Base-by-base conservation (phyloP, 768 basidiomycete species). In the Phaffia tasmanica region DNA sequence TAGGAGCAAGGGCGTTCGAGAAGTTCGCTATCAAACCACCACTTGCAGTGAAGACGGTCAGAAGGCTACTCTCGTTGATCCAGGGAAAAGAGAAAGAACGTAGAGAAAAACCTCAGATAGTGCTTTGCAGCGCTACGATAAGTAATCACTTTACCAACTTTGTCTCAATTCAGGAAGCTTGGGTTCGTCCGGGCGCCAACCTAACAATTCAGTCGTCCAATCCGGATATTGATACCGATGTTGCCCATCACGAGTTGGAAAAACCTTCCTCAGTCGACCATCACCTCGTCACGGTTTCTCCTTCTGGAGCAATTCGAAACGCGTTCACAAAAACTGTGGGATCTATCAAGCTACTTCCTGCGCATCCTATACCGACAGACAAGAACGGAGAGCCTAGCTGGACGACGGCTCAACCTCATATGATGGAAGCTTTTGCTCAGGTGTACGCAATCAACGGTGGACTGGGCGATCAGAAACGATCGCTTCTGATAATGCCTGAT, bases 351-450 rank as follows among this genome's bases (percentile, higher is more conserved):
- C 27, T 8, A 23, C 56, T 32, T 29, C 27, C 32, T 29, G 27
- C 56, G 4, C 56, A 25, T 29, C 27, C 25, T 57, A 8, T 57
- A 19, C 56, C 18, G n/a, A 29, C 15, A 57, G 56, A 23, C 18
- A 32, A 57, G 19, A 32, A 29, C 56, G 19, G 35, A 11, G 35
- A 42, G 35, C 35, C 35, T 42, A 42, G 35, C 35, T 42, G 35
- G 35, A 42, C 27, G 19, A 29, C 56, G 16, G 25, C 56, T 21
- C 56, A 57, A 29, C 56, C 56, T n/a, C n/a, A 21, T 19, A 29
- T 57, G n/a, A 57, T 57, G 19, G 56, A 57, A 19, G 56, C 56
- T 29, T 57, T 57, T 16, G 56, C 56, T 6, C 56, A 29, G 27
- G 18, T 57, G 27, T 57, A 29, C 6, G 27, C 15, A 14, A 29